Percentiles rank a stretch among this genome's conserved stretches.
Evolutionary conservation across 73 alveolate species (phyloP).

Genomic region (Paramecium octaurelia): DNA sequence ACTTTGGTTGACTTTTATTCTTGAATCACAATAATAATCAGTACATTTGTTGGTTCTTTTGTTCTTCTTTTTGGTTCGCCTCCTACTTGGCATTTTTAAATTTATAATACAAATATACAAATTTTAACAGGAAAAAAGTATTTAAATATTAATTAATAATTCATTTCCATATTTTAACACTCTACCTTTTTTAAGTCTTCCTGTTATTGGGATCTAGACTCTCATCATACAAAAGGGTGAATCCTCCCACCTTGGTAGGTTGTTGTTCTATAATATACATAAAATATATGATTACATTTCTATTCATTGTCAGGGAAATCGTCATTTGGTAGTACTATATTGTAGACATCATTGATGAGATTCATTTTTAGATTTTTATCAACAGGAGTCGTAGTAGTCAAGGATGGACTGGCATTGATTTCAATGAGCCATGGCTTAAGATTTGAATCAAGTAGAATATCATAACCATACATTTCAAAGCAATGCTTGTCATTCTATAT

Average conservation of each 20-base stretch:
- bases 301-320: constrained; percentile 91
- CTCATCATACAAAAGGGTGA: constrained; percentile 85
- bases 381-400: constrained; percentile 81
- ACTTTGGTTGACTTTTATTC: background rate
- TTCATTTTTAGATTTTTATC: constrained; percentile 92
- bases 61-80: background rate
- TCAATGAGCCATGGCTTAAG: constrained; percentile 96
- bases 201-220: background rate
- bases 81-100: background rate
- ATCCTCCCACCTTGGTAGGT: constrained; percentile 76
- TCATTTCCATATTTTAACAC: constrained; percentile 51
- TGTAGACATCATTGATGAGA: constrained; percentile 86
- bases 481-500: constrained; percentile 98
- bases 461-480: constrained; percentile 99
- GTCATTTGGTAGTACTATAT: constrained; percentile 93
- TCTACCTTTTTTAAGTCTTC: constrained; percentile 16
- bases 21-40: background rate
- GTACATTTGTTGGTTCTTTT: background rate
- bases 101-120: background rate
- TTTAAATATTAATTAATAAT: background rate
- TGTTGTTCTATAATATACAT: constrained; percentile 57
- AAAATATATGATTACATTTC: constrained; percentile 79
- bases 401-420: constrained; percentile 94
- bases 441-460: constrained; percentile 88
- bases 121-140: background rate